Conservation (phyloP, 495 filamentous ascomycete species). For the Lasiosphaeria ovina region DNA sequence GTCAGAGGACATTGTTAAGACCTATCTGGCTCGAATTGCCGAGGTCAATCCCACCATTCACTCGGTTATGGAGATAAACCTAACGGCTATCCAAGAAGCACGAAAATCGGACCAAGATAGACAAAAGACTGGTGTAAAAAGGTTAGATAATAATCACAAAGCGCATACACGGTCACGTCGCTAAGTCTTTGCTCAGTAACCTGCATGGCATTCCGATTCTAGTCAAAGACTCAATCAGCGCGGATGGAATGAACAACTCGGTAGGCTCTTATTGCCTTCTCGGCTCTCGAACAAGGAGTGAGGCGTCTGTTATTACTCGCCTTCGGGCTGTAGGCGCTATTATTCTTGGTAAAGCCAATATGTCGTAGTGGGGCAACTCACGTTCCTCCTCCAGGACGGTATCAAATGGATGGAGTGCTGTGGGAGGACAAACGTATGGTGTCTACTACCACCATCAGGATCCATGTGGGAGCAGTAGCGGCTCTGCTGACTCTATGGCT, state of each 20-base stretch:
- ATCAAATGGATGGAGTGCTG: constrained; percentile 3
- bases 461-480: constrained; percentile 8
- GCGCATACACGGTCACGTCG: not conserved
- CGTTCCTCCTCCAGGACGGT: not conserved
- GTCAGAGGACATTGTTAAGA: not conserved
- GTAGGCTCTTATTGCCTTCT: constrained; percentile 1
- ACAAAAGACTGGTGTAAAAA: not conserved
- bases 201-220: constrained; percentile 1
- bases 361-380: constrained; percentile 3
- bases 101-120: not conserved
- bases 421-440: constrained; percentile 4
- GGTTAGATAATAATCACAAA: not conserved
- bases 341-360: not conserved
- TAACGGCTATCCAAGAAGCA: not conserved
- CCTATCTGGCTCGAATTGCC: not conserved
- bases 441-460: constrained; percentile 6
- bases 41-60: constrained; percentile 5
- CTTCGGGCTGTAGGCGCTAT: not conserved
- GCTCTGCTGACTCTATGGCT: not conserved
- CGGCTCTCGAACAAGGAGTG: not conserved
- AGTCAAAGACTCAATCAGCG: constrained; percentile 3
- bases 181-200: not conserved
- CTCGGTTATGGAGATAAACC: not conserved
- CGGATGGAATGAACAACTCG: not conserved
- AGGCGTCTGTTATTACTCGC: not conserved